phyloP scores from a whole-genome alignment of 2,329 filamentous ascomycete species.

The Lasiodiplodia sp. region DNA sequence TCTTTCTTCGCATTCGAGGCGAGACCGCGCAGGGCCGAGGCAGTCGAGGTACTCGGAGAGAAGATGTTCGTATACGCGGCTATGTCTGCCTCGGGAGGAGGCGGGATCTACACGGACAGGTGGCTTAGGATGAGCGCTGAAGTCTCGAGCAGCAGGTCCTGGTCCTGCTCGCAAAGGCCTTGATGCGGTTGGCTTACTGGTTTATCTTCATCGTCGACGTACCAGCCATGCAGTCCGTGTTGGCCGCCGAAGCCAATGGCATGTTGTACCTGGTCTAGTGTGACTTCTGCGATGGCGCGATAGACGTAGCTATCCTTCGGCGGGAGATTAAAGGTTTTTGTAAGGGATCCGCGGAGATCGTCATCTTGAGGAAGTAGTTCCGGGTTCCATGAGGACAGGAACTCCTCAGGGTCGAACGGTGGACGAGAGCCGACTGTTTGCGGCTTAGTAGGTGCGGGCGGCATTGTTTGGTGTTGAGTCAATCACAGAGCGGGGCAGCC shows the following conservation, averaged over 20 bases:
- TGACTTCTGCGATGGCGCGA: constrained; percentile 59
- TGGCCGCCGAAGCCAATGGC: constrained; percentile 56
- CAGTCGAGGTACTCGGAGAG: constrained; percentile 64
- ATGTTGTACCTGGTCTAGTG: constrained; percentile 57
- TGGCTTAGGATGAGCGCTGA: constrained; percentile 12
- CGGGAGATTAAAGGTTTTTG: constrained; percentile 56
- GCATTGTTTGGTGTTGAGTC: constrained; percentile 28
- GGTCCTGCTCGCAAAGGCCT: constrained; percentile 23
- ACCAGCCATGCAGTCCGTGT: constrained; percentile 61
- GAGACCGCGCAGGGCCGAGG: constrained; percentile 69
- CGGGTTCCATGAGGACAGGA: constrained; percentile 54
- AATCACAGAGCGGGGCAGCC: constrained; percentile 8
- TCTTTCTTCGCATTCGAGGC: constrained; percentile 70
- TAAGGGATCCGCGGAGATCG: constrained; percentile 56
- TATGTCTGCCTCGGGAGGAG: constrained; percentile 66
- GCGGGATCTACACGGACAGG: constrained; percentile 39
- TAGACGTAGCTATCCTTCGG: constrained; percentile 58
- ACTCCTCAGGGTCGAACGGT: constrained; percentile 55
- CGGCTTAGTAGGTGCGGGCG: constrained; percentile 18
- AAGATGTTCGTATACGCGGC: constrained; percentile 74
- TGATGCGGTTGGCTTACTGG: neutral
- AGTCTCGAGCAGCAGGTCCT: constrained; percentile 31
- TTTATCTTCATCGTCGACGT: constrained; percentile 53
- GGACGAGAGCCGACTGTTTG: constrained; percentile 16
- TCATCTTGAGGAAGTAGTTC: constrained; percentile 47